Evolutionary conservation across 148 eudicot species (phyloP), one percentile per base, ranked within the genome.

Genomic region (Spergularia marina): DNA sequence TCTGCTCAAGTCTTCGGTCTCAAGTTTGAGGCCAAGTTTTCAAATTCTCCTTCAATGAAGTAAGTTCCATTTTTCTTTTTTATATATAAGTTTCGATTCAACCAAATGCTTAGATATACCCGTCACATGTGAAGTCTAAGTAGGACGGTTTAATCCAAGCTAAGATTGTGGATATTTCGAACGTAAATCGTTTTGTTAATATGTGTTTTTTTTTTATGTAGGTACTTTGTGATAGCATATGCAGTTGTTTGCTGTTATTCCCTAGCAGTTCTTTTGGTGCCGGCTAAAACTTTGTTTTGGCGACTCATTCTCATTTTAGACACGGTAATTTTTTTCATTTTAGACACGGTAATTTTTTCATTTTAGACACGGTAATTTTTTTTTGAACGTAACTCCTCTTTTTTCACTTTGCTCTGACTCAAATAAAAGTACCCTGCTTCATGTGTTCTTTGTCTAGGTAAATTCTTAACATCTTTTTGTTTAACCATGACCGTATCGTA

Each of bases 41-140:
- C 76, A 51, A 75, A 92, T 76, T 81, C 97, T 25, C 97, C 97
- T 1, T 80, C 96, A 7, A 86, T 91, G 82, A 87, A 83, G 98
- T 92, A 80, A 83, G 87, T 82, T 47, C 20, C n/a, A 0, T 23
- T 56, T 11, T n/a, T 11, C 12, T 41, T 39, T 56, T 9, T 41
- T 1, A 13, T 23, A 4, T 39, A 61, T 73, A 13, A 55, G 14
- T 55, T 55, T 18, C 9, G 4, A 16, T 18, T 16, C n/a, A 57
- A 3, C 10, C 20, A 57, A 18, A n/a, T 18, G 61, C 7, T n/a
- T 44, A 9, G 49, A 5, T 58, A n/a, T 4, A 10, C 0, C 11
- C 10, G 62, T 58, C 62, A 23, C 1, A 18, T 0, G 1, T 58
- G 7, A 65, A 39, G 25, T 65, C 10, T 40, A 40, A 0, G 49